phyloP scores from a whole-genome alignment of 176 grass and related monocot species.

The Cenchrus fungigraminus region DNA sequence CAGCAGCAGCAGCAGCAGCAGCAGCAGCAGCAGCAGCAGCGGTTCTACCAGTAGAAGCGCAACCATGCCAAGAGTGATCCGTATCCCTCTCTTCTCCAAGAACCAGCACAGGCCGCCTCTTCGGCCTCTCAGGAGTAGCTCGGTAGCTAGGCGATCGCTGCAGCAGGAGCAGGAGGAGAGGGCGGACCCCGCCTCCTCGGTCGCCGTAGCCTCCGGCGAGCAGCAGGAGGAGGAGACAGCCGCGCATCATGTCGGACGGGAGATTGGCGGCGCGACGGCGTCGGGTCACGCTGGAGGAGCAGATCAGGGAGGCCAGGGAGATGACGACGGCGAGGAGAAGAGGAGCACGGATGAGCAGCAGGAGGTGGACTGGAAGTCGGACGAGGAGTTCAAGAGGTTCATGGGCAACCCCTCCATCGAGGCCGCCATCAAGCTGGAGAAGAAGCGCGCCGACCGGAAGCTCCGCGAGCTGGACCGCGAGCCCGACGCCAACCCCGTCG shows the following conservation, averaged over 20 bases:
- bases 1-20: slow-evolving; percentile 10
- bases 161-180: slow-evolving; percentile 59
- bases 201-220: slow-evolving; percentile 45
- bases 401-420: slow-evolving; percentile 98
- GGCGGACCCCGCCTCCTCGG: slow-evolving; percentile 15
- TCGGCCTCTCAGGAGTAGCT: slow-evolving; percentile 16
- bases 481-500: slow-evolving; percentile 69
- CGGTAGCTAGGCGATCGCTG: slow-evolving; percentile 47
- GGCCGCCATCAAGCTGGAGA: slow-evolving; percentile 95
- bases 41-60: not conserved
- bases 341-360: slow-evolving; percentile 68
- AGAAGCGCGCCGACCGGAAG: slow-evolving; percentile 83
- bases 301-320: slow-evolving; percentile 10
- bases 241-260: not conserved
- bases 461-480: slow-evolving; percentile 86
- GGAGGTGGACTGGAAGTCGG: slow-evolving; percentile 95
- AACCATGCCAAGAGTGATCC: not conserved
- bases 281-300: slow-evolving; percentile 24
- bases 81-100: slow-evolving; percentile 33
- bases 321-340: not conserved
- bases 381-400: slow-evolving; percentile 99
- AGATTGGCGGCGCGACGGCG: not conserved
- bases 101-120: slow-evolving; percentile 9
- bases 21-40: slow-evolving; percentile 13
- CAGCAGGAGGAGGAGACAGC: slow-evolving; percentile 18